These are phyloP conservation scores for Neonothopanus nambi DNA, from an alignment of 1,284 basidiomycete species.

Conservation along the genomic window DNA sequence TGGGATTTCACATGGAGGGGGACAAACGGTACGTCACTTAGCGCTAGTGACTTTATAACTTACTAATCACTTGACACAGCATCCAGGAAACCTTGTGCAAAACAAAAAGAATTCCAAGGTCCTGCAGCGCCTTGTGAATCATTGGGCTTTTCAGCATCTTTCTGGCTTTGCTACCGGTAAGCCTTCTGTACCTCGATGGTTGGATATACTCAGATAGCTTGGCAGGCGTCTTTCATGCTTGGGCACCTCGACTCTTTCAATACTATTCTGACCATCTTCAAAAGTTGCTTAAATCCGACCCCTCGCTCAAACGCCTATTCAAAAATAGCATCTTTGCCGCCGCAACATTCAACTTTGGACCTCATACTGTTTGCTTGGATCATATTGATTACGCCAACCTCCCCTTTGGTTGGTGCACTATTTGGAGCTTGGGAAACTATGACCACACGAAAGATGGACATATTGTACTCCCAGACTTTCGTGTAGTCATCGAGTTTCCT, in stretches of 20 bases:
- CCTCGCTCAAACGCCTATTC: neutral
- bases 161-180: constrained; percentile 5
- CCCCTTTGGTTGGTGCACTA: too few relatives aligned
- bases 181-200: too few relatives aligned
- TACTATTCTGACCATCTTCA: neutral
- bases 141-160: neutral
- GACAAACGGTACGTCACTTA: too few relatives aligned
- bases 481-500: constrained; percentile 26
- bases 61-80: too few relatives aligned
- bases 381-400: constrained; percentile 13
- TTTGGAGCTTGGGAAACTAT: too few relatives aligned
- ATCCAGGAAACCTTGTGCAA: neutral
- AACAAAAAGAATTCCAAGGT: neutral
- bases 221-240: constrained; percentile 4
- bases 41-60: too few relatives aligned
- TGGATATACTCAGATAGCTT: too few relatives aligned
- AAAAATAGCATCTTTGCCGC: constrained; percentile 3
- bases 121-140: neutral
- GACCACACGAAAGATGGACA: too few relatives aligned
- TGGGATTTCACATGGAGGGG: too few relatives aligned
- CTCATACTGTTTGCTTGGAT: constrained; percentile 1
- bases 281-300: neutral
- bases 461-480: constrained; percentile 24
- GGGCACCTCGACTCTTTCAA: neutral
- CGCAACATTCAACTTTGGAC: constrained; percentile 9